Evolutionary conservation across 2,329 filamentous ascomycete genomes (phyloP).

Genomic region (Tympanopsis confertula): DNA sequence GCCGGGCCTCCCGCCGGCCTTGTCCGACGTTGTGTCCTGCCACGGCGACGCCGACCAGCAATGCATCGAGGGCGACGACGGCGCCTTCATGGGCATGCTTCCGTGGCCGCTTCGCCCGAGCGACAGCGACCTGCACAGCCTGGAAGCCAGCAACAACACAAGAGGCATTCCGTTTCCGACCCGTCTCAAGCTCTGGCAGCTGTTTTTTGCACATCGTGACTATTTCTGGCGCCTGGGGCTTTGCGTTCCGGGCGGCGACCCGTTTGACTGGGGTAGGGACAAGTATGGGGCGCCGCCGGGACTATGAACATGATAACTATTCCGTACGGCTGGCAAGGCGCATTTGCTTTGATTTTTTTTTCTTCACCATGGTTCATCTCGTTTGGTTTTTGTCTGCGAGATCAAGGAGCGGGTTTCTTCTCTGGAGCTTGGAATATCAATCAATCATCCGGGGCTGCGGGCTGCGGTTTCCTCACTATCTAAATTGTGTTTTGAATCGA

Average conservation of each 20-base stretch:
- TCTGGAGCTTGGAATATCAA: too few species aligned
- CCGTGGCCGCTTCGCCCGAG: slow-evolving; percentile 19
- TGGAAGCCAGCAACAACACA: slow-evolving; percentile 53
- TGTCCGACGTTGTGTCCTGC: slow-evolving; percentile 62
- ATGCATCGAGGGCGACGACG: slow-evolving; percentile 57
- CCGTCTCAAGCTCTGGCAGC: slow-evolving; percentile 71
- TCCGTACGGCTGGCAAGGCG: too few species aligned
- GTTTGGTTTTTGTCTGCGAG: too few species aligned
- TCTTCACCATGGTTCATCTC: too few species aligned
- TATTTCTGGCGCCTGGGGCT: slow-evolving; percentile 92
- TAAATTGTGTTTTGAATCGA: too few species aligned
- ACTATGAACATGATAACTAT: too few species aligned
- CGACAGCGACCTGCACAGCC: slow-evolving; percentile 57
- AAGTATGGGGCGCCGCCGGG: too few species aligned
- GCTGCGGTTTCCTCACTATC: too few species aligned
- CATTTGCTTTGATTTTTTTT: too few species aligned
- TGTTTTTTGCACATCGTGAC: slow-evolving; percentile 87
- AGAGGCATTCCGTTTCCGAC: slow-evolving; percentile 34
- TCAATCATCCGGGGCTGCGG: too few species aligned
- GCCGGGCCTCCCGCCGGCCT: slow-evolving; percentile 51
- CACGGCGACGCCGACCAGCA: slow-evolving; percentile 55
- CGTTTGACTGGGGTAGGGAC: slow-evolving; percentile 51
- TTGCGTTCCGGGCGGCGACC: slow-evolving; percentile 73
- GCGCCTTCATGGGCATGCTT: slow-evolving; percentile 12
- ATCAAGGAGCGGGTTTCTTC: too few species aligned